phyloP scores from a whole-genome alignment of 129 eudicot genomes.

The Flaveria brownii region DNA sequence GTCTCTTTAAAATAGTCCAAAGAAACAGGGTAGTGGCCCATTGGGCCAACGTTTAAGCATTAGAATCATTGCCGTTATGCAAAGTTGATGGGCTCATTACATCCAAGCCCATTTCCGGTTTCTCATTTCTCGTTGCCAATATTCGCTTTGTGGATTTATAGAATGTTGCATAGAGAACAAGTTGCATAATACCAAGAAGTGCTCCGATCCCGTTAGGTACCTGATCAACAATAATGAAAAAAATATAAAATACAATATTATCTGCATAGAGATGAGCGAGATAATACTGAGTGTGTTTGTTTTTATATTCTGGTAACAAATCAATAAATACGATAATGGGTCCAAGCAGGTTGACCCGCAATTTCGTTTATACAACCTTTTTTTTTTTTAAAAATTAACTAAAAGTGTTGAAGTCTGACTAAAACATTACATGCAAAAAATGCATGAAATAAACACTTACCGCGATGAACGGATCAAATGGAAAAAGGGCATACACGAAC shows the following conservation, averaged over 20 bases:
- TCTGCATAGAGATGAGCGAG: neutral
- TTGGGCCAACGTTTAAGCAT: neutral
- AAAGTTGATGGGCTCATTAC: conserved; percentile 12
- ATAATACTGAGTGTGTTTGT: no score
- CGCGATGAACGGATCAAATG: conserved; percentile 62
- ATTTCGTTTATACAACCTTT: neutral
- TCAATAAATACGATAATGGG: neutral
- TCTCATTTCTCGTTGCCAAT: conserved; percentile 48
- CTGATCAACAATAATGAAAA: conserved; percentile 29
- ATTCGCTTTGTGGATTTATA: conserved; percentile 62
- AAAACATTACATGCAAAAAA: neutral
- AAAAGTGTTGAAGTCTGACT: neutral
- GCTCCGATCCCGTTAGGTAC: conserved; percentile 73
- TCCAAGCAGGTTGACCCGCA: neutral
- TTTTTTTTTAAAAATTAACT: no score
- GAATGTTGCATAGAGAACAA: conserved; percentile 63
- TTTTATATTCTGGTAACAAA: no score
- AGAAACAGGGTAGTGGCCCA: neutral
- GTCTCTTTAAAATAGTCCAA: neutral
- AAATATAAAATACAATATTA: neutral
- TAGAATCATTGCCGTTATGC: neutral
- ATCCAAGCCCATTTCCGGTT: conserved; percentile 46
- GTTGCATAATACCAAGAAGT: conserved; percentile 59
- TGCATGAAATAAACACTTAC: conserved; percentile 37
- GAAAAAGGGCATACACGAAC: conserved; percentile 63